These are phyloP conservation scores for Pichia manshurica DNA, from an alignment of 805 yeast species.

Conservation along the genomic window DNA sequence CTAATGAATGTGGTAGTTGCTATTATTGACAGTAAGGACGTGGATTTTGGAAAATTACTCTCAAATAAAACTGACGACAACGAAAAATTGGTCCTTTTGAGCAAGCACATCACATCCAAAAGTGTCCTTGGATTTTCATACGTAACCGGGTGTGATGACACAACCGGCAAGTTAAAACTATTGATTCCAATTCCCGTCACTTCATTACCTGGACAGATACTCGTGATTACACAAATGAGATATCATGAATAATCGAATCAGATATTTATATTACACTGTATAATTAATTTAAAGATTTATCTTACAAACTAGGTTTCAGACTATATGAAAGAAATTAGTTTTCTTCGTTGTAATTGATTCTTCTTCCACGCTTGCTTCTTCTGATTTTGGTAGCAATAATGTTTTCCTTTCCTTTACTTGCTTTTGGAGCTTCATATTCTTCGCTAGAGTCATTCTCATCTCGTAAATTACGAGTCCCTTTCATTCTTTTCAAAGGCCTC, in stretches of 20 bases:
- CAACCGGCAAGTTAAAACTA: constrained; percentile 59
- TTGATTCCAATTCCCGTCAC: constrained; percentile 82
- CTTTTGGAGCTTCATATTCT: not conserved
- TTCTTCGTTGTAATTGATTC: constrained; percentile 9
- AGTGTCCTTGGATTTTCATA: constrained; percentile 73
- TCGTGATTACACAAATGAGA: constrained; percentile 71
- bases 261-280: not conserved
- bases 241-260: constrained; percentile 57
- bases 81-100: constrained; percentile 25
- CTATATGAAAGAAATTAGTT: not conserved
- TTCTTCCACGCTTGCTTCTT: constrained; percentile 8
- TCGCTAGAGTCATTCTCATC: constrained; percentile 1
- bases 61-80: constrained; percentile 11
- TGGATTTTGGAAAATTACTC: constrained; percentile 8
- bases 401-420: not conserved
- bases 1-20: constrained; percentile 68
- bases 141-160: constrained; percentile 56
- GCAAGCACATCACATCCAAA: constrained; percentile 15
- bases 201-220: constrained; percentile 65
- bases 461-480: not conserved
- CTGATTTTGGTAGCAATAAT: not conserved
- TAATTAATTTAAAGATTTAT: not conserved
- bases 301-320: too few species aligned
- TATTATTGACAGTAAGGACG: constrained; percentile 23
- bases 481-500: not conserved